Conservation (phyloP, 2,329 filamentous ascomycete genomes). For the Alternaria sp. region DNA sequence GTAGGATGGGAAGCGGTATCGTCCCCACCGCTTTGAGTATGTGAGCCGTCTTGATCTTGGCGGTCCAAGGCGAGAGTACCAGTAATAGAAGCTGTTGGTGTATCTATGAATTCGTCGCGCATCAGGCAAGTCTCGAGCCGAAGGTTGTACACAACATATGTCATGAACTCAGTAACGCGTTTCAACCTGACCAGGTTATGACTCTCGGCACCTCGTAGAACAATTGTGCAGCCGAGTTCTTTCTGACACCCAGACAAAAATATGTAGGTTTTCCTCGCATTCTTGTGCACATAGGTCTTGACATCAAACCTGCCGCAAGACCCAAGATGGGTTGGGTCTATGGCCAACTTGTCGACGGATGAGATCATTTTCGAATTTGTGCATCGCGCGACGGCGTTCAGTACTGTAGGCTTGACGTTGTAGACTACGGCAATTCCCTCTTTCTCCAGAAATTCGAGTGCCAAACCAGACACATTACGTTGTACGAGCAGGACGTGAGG, state of each 20-base stretch:
- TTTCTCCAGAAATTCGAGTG: conserved; percentile 84
- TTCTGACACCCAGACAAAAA: conserved; percentile 90
- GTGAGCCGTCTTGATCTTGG: conserved; percentile 14
- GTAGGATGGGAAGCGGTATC: not conserved
- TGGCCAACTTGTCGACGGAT: conserved; percentile 90
- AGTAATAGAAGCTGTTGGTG: conserved; percentile 68
- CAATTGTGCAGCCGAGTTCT: conserved; percentile 92
- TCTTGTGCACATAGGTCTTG: conserved; percentile 88
- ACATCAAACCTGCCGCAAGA: conserved; percentile 89
- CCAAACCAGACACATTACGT: conserved; percentile 88
- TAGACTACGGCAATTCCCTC: conserved; percentile 92
- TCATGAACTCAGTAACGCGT: conserved; percentile 96
- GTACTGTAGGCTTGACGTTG: conserved; percentile 94
- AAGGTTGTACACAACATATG: conserved; percentile 97
- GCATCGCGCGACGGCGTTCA: conserved; percentile 92
- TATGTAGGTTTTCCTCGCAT: conserved; percentile 91
- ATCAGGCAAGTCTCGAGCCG: conserved; percentile 95
- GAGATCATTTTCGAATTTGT: conserved; percentile 92
- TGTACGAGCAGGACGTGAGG: conserved; percentile 91
- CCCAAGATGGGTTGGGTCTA: conserved; percentile 75
- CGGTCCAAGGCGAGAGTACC: conserved; percentile 32
- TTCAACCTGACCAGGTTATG: conserved; percentile 79
- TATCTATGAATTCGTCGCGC: conserved; percentile 87
- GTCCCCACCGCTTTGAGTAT: not conserved
- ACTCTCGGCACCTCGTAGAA: conserved; percentile 79